A percentile compares a stretch with the other conserved stretches of the same genome.
phyloP scores from a whole-genome alignment of 1,139 yeast genomes.

The Maudiozyma humilis region DNA sequence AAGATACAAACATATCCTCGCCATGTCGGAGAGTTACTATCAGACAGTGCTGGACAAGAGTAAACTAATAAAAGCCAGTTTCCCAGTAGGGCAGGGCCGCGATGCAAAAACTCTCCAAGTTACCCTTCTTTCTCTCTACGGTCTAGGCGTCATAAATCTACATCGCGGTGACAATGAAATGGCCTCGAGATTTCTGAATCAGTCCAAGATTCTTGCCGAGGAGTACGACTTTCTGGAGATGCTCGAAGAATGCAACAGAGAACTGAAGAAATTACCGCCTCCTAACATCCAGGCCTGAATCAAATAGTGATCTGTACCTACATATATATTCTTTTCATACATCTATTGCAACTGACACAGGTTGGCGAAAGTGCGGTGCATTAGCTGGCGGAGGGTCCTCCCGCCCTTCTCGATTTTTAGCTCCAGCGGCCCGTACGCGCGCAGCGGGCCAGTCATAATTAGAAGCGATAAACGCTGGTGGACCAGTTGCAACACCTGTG shows the following conservation, averaged over 20 bases:
- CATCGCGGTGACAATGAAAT: conserved; percentile 37
- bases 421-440: too few species aligned
- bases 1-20: conserved; percentile 36
- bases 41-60: conserved; percentile 39
- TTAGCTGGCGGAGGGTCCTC: too few species aligned
- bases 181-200: conserved; percentile 56
- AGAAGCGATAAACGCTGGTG: too few species aligned
- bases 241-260: conserved; percentile 55
- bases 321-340: not conserved
- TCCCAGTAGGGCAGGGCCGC: conserved; percentile 15
- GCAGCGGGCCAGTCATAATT: too few species aligned
- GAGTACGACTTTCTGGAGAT: conserved; percentile 58
- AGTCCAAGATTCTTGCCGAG: conserved; percentile 61
- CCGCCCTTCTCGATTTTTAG: too few species aligned
- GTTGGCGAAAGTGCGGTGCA: too few species aligned
- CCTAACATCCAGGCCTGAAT: not conserved
- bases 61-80: conserved; percentile 1
- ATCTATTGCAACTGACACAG: too few species aligned
- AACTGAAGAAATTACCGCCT: conserved; percentile 31
- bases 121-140: conserved; percentile 71
- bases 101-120: conserved; percentile 46
- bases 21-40: conserved; percentile 40
- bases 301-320: not conserved
- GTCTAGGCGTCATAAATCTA: conserved; percentile 69
- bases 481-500: too few species aligned